Percentiles rank a stretch among this genome's conserved stretches.
Conservation (phyloP, 2,329 filamentous ascomycete species). For the Rachicladosporium sp. region DNA sequence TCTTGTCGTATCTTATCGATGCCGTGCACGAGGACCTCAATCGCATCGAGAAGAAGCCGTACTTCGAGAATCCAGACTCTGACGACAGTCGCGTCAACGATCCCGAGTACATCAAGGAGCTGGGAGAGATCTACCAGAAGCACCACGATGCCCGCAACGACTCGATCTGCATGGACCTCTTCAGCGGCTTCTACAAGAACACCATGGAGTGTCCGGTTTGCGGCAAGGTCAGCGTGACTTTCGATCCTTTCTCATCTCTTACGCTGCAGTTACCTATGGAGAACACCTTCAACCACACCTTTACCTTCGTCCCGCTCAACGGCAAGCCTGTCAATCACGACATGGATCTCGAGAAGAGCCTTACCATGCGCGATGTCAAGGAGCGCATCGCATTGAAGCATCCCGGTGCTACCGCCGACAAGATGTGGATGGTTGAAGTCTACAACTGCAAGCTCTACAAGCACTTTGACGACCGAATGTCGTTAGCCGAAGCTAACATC, state of each 20-base stretch:
- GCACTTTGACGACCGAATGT: conserved; percentile 58
- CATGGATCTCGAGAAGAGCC: conserved; percentile 70
- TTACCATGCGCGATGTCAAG: conserved; percentile 56
- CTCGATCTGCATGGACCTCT: conserved; percentile 88
- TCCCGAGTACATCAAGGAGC: conserved; percentile 62
- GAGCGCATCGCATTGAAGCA: conserved; percentile 45
- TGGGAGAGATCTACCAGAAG: conserved; percentile 80
- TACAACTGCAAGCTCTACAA: conserved; percentile 80
- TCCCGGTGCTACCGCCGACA: conserved; percentile 39
- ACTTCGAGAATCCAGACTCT: conserved; percentile 94
- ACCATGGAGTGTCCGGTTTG: conserved; percentile 86
- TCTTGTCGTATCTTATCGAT: conserved; percentile 87
- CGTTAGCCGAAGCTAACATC: conserved; percentile 61
- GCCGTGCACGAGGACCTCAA: conserved; percentile 92
- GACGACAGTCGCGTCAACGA: conserved; percentile 91
- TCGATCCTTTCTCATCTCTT: conserved; percentile 92
- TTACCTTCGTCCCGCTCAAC: conserved; percentile 68
- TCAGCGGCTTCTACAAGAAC: conserved; percentile 97
- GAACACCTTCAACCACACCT: conserved; percentile 61
- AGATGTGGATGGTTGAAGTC: conserved; percentile 70
- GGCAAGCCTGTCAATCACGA: conserved; percentile 58
- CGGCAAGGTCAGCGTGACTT: conserved; percentile 93
- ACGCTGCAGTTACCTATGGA: conserved; percentile 83
- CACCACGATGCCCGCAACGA: conserved; percentile 89
- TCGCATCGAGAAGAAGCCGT: conserved; percentile 86